Percentiles rank a stretch among this genome's conserved stretches.
Conservation (phyloP, 768 basidiomycete species). For the Leccinum broughii region DNA sequence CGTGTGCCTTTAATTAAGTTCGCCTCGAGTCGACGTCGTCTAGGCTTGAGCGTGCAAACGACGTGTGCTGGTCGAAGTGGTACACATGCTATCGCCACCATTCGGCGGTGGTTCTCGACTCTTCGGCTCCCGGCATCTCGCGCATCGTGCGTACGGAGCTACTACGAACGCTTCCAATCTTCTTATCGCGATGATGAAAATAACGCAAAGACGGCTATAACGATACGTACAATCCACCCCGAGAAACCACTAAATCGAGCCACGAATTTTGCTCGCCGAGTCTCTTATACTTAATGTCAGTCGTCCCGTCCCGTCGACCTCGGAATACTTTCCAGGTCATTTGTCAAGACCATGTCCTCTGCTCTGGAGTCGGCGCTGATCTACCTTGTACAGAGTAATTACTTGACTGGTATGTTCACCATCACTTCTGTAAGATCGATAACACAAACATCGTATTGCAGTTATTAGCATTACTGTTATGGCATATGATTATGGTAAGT, state of each 20-base stretch:
- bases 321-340: too few relatives aligned
- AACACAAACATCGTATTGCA: neutral
- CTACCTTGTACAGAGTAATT: neutral
- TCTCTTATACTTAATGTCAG: too few relatives aligned
- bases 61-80: neutral
- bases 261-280: neutral
- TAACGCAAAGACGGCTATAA: neutral
- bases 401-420: neutral
- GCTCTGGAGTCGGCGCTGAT: neutral
- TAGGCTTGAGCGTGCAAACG: neutral
- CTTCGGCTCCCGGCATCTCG: neutral
- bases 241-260: neutral
- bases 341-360: neutral
- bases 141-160: neutral
- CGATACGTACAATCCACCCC: neutral
- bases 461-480: neutral
- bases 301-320: too few relatives aligned
- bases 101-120: neutral
- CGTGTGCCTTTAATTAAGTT: neutral
- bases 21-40: neutral
- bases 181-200: too few relatives aligned
- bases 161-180: neutral
- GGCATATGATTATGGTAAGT: neutral
- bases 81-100: neutral
- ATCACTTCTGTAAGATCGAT: neutral